These are phyloP conservation scores for Dunaliella primolecta DNA, from an alignment of 139 green algal species.

Conservation along the genomic window DNA sequence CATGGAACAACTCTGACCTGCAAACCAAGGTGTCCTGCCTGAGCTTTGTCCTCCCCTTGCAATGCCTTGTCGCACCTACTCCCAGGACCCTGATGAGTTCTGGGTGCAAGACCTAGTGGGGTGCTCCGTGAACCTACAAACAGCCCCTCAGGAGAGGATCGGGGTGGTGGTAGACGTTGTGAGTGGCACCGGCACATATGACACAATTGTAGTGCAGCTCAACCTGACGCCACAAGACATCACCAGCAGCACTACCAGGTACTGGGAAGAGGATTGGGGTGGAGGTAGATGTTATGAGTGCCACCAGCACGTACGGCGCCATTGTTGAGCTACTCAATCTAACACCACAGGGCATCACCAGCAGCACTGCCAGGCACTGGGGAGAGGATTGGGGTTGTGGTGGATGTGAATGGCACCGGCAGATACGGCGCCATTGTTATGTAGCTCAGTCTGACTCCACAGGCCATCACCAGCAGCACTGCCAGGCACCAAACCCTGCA, in stretches of 20 bases:
- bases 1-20: too few relatives aligned
- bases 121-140: constrained; percentile 8
- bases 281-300: constrained; percentile 39
- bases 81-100: constrained; percentile 35
- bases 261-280: constrained; percentile 22
- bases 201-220: constrained; percentile 40
- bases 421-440: constrained; percentile 37
- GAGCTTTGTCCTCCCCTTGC: too few relatives aligned
- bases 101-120: constrained; percentile 41
- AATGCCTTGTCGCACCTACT: too few relatives aligned
- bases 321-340: constrained; percentile 30
- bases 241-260: constrained; percentile 18
- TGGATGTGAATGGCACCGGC: constrained; percentile 39
- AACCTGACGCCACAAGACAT: constrained; percentile 29
- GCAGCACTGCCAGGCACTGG: constrained; percentile 24
- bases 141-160: constrained; percentile 13
- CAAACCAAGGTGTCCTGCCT: too few relatives aligned
- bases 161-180: constrained; percentile 38
- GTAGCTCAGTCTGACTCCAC: constrained; percentile 24
- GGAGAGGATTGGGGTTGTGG: constrained; percentile 29
- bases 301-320: constrained; percentile 38
- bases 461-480: constrained; percentile 19
- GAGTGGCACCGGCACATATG: constrained; percentile 38
- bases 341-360: constrained; percentile 22
- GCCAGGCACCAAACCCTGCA: too few relatives aligned